Evolutionary conservation across 2,329 filamentous ascomycete genomes (phyloP).

Genomic region (Aspergillus candidus): DNA sequence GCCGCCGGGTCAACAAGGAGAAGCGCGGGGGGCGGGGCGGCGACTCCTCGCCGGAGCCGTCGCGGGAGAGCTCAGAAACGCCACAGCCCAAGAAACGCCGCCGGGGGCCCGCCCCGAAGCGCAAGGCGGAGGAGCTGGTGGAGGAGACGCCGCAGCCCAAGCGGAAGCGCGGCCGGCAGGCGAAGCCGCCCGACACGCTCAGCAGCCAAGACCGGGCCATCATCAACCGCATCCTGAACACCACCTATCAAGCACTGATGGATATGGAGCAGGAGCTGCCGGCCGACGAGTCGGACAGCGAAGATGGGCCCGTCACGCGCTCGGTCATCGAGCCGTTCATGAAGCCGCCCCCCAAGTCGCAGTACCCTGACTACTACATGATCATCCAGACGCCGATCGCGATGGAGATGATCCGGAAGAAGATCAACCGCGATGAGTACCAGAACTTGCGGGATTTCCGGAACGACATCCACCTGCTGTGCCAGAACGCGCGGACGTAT

Average conservation of each 20-base stretch:
- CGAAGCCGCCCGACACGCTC: conserved; percentile 63
- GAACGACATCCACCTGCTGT: conserved; percentile 75
- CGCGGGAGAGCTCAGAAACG: conserved; percentile 77
- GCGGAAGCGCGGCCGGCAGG: conserved; percentile 66
- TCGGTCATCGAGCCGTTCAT: conserved; percentile 92
- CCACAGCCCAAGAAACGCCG: conserved; percentile 71
- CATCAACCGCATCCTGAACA: conserved; percentile 74
- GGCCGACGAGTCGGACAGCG: conserved; percentile 46
- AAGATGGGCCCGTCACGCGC: conserved; percentile 56
- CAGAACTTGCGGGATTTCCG: conserved; percentile 71
- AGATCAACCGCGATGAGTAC: conserved; percentile 96
- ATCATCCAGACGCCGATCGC: conserved; percentile 89
- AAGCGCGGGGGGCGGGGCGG: conserved; percentile 48
- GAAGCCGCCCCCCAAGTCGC: conserved; percentile 78
- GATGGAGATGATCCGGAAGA: conserved; percentile 90
- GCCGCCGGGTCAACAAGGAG: conserved; percentile 68
- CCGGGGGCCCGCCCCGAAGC: conserved; percentile 74
- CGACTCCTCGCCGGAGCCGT: conserved; percentile 71
- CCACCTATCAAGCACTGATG: conserved; percentile 74
- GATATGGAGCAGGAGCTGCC: conserved; percentile 70
- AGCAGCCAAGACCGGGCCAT: conserved; percentile 63
- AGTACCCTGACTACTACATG: conserved; percentile 92
- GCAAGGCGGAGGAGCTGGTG: conserved; percentile 73
- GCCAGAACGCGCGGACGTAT: conserved; percentile 87
- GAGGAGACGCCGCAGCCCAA: conserved; percentile 73